Evolutionary conservation across 306 rosid genomes (phyloP), one percentile per base, ranked within the genome.

Genomic region (Amphicarpaea edgeworthii): DNA sequence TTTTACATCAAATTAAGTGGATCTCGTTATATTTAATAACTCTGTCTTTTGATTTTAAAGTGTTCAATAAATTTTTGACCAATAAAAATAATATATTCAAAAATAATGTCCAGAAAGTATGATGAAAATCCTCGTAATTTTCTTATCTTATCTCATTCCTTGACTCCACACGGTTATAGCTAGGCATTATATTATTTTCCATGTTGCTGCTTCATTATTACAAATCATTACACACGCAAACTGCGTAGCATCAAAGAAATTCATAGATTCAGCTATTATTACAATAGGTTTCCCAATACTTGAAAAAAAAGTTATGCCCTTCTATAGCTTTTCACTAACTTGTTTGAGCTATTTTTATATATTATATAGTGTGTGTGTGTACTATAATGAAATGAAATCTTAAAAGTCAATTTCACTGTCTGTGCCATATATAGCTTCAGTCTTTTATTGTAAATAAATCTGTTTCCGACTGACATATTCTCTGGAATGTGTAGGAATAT

Each of bases 181-280:
- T 21, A 37, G 28, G 53, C 63, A 50, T 23, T 53, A 50, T 66
- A 17, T 58, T 66, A 17, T 58, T 42, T 55, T 17, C 19, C 55
- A 41, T 54, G 49, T 46, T 67, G 60, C 68, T 67, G 60, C 68
- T 45, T 77, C 69, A 55, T 68, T 77, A 37, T 34, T 21, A 45
- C 38, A 32, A 74, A 62, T 75, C 79, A 75, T 63, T 63, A 45
- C 4, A 6, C 77, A 57, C 28, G 30, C 45, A 16, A 73, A 55
- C 46, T 28, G 60, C 41, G 42, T 49, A 65, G 8, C 20, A 65
- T 76, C 14, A 40, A 42, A 26, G 49, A 43, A 55, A 42, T 55
- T 19, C 75, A 12, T 37, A 19, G 61, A 61, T 41, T 64, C 51
- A 62, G 60, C 47, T 47, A 73, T 9, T 45, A 19, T 30, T 37